phyloP scores from a whole-genome alignment of 768 basidiomycete species.

The Peribolospora kevripleyi region DNA sequence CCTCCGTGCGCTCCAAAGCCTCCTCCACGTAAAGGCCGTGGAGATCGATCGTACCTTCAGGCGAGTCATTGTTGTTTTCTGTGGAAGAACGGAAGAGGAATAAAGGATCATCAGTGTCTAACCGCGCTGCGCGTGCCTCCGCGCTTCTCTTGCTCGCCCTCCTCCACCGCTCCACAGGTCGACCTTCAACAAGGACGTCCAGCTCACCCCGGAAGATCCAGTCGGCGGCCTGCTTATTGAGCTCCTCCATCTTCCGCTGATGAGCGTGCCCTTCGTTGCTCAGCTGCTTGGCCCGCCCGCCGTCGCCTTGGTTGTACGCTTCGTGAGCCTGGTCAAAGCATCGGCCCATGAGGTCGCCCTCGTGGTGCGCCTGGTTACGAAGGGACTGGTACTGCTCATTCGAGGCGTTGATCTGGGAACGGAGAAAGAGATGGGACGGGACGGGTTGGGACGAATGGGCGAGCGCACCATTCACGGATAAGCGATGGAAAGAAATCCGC shows the following conservation, averaged over 20 bases:
- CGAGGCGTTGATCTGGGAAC: conserved; percentile 30
- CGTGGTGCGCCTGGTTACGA: conserved; percentile 47
- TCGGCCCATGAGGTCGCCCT: conserved; percentile 53
- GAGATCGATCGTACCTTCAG: conserved; percentile 55
- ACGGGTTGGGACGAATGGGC: not conserved
- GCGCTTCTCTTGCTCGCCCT: too few species aligned
- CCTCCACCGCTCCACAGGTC: not conserved
- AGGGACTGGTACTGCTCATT: conserved; percentile 45
- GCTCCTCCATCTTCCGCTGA: conserved; percentile 45
- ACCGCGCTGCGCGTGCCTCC: too few species aligned
- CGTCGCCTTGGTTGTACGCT: conserved; percentile 48
- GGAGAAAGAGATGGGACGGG: not conserved
- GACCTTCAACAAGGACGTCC: not conserved
- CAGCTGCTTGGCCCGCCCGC: conserved; percentile 55
- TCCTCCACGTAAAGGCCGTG: conserved; percentile 89
- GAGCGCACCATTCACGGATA: not conserved
- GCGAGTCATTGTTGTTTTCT: conserved; percentile 64
- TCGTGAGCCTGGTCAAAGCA: conserved; percentile 29
- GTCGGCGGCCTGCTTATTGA: conserved; percentile 57
- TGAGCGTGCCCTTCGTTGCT: conserved; percentile 59
- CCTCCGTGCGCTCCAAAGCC: conserved; percentile 49
- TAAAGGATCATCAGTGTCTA: not conserved
- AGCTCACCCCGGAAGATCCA: conserved; percentile 60
- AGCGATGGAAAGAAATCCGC: not conserved
- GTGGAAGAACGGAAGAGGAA: not conserved